Conservation (phyloP, 345 rosid genomes). For the Murraya koenigii region DNA sequence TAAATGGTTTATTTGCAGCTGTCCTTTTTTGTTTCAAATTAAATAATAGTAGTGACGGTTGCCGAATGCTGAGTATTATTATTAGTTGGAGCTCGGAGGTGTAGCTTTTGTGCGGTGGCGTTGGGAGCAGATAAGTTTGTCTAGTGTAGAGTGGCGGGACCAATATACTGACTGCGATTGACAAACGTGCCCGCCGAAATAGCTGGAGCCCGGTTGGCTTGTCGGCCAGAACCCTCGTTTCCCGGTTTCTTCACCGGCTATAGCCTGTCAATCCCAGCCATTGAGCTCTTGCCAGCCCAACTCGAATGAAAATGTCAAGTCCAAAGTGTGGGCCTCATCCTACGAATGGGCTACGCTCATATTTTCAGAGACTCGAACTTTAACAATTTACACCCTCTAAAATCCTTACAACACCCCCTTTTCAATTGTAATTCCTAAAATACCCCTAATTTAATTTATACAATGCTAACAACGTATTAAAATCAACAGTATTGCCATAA, state of each 20-base stretch:
- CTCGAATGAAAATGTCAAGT: not conserved
- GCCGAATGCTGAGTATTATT: too few species aligned
- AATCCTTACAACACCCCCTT: too few species aligned
- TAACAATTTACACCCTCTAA: too few species aligned
- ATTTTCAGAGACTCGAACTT: too few species aligned
- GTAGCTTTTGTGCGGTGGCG: not conserved
- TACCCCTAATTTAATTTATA: too few species aligned
- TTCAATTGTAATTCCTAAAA: too few species aligned
- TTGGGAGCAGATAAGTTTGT: not conserved
- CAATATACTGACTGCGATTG: constrained; percentile 2
- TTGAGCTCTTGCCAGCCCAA: not conserved
- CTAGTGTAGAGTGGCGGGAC: not conserved
- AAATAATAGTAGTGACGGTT: too few species aligned
- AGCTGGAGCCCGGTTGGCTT: constrained; percentile 17
- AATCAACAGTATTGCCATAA: too few species aligned
- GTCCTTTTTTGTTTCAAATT: too few species aligned
- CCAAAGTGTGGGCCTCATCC: not conserved
- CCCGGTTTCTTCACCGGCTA: not conserved
- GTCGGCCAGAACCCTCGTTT: not conserved
- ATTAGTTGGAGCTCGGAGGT: not conserved
- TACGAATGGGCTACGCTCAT: not conserved
- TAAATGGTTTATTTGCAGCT: too few species aligned
- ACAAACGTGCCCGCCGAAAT: not conserved
- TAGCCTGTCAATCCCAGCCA: not conserved
- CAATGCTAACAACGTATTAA: too few species aligned